Evolutionary conservation across 441 rosid species (phyloP).

Genomic region (Melianthus villosus): DNA sequence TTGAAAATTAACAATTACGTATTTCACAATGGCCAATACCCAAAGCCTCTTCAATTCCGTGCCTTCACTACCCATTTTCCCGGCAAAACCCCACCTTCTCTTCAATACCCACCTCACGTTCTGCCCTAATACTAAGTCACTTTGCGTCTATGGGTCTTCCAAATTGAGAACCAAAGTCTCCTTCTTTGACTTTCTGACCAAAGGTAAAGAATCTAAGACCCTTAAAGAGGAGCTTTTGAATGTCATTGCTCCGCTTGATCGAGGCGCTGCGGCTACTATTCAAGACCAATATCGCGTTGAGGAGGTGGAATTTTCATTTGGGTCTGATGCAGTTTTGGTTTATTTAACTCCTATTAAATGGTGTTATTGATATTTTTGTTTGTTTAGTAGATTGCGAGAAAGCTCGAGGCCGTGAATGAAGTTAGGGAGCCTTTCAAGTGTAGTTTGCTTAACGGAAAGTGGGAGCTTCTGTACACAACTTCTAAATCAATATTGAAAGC

Average conservation of each 20-base stretch:
- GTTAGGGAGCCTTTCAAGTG: slow-evolving; percentile 73
- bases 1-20: no score
- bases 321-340: no score
- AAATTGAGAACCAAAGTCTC: slow-evolving; percentile 46
- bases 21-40: no score
- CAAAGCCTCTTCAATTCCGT: no score
- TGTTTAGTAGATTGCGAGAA: slow-evolving; percentile 37
- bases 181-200: slow-evolving; percentile 60
- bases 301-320: slow-evolving; percentile 16
- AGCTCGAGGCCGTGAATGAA: slow-evolving; percentile 67
- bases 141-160: slow-evolving; percentile 9
- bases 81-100: slow-evolving; percentile 11
- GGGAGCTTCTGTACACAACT: slow-evolving; percentile 91
- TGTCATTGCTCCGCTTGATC: slow-evolving; percentile 55
- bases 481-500: slow-evolving; percentile 67
- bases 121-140: no score
- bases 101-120: slow-evolving; percentile 12
- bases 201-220: slow-evolving; percentile 38
- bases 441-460: slow-evolving; percentile 56
- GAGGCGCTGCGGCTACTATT: slow-evolving; percentile 66
- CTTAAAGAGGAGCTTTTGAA: slow-evolving; percentile 60
- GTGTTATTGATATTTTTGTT: not conserved
- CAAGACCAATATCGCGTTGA: slow-evolving; percentile 59
- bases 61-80: no score
- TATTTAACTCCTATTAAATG: not conserved